Conservation (phyloP, 1,284 basidiomycete species). For the Phylloboletellus chloephorus region DNA sequence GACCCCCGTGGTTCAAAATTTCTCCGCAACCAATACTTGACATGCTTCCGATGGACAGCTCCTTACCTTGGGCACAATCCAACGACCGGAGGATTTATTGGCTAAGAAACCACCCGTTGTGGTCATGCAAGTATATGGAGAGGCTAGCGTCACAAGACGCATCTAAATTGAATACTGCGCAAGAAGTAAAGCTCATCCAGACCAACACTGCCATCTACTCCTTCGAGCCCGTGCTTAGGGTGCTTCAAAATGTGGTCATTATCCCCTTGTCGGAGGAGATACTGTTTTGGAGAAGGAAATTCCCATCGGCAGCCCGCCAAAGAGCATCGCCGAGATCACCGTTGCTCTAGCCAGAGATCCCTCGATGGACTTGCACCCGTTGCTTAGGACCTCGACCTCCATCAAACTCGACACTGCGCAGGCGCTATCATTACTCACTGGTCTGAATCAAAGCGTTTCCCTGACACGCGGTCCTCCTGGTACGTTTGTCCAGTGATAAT, state of each 20-base stretch:
- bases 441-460: slow-evolving; percentile 49
- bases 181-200: slow-evolving; percentile 44
- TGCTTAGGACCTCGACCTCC: slow-evolving; percentile 34
- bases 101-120: slow-evolving; percentile 44
- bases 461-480: slow-evolving; percentile 66
- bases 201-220: slow-evolving; percentile 58
- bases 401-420: slow-evolving; percentile 51
- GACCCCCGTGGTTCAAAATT: slow-evolving; percentile 36
- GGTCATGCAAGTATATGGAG: slow-evolving; percentile 47
- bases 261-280: slow-evolving; percentile 47
- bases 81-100: slow-evolving; percentile 50
- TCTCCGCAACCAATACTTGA: slow-evolving; percentile 47
- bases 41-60: slow-evolving; percentile 49
- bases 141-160: slow-evolving; percentile 34
- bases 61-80: slow-evolving; percentile 47
- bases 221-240: slow-evolving; percentile 53
- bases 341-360: slow-evolving; percentile 33
- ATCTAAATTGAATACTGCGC: slow-evolving; percentile 37
- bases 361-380: slow-evolving; percentile 36
- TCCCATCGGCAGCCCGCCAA: slow-evolving; percentile 11
- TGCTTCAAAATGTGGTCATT: slow-evolving; percentile 40
- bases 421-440: slow-evolving; percentile 43
- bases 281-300: slow-evolving; percentile 42
- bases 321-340: slow-evolving; percentile 28
- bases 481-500: slow-evolving; percentile 24